Base-by-base conservation (phyloP, 805 yeast species). In the Wickerhamomyces canadensis region DNA sequence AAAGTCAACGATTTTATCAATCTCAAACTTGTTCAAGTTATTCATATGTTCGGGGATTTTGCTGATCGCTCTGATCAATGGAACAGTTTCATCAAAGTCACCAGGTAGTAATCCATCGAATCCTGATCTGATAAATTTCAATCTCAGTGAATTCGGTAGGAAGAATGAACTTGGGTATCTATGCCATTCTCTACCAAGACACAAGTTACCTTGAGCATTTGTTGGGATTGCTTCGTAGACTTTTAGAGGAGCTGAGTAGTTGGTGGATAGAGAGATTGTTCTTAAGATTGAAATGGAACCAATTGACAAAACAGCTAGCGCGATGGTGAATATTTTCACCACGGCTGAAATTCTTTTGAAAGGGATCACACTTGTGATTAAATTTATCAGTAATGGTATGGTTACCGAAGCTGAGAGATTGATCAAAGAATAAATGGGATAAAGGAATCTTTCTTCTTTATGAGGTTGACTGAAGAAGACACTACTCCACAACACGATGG, bases 161-260 rank as follows among this genome's bases (percentile, higher is more conserved):
- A 89, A 86, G 55, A 88, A 84, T 0, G 96, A 88, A 1, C 84
- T 78, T 9, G 98, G 96, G 60, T 67, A 89, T 54, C 91, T 84
- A 53, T 86, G 87, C 97, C 97, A 89, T 62, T 91, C 97, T 41
- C 95, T 72, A 3, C 96, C 97, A n/a, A 84, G 70, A 60, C 98
- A 91, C 0, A 91, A 81, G 46, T 77, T 81, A 26, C 61, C 63
- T 12, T 43, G 34, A 4, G 51, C 48, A 6, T 52, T 40, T 2
- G 43, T 39, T 19, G 71, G 69, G 12, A 72, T 46, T 22, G 62
- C 65, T n/a, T 62, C 48, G 50, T 78, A 81, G 1, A 82, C 75
- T 0, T 63, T 48, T 35, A 87, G 60, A 6, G 96, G 95, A 0
- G 95, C 85, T 22, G 76, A 63, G 54, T 89, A 88, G 51, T 84